Percentiles rank a stretch among this genome's conserved stretches.
Evolutionary conservation across 1,284 basidiomycete genomes (phyloP).

Genomic region (Puccinia polysora): DNA sequence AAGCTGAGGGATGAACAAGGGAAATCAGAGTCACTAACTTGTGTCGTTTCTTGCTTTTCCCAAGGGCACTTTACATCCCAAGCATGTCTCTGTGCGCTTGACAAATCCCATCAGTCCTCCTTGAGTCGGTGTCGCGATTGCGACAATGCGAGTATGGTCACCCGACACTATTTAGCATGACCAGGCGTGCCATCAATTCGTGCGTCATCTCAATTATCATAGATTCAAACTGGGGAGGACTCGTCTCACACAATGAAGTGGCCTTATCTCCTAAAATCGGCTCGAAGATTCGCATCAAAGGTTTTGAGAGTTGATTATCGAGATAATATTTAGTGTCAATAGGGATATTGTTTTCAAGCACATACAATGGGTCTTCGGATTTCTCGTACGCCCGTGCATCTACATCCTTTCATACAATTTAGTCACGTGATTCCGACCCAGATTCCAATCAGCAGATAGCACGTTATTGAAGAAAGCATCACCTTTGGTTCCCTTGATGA

Average conservation of each 20-base stretch:
- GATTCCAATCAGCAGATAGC: too few species aligned
- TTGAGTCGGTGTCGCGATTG: slow-evolving; percentile 79
- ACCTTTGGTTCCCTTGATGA: slow-evolving; percentile 91
- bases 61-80: slow-evolving; percentile 85
- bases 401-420: slow-evolving; percentile 50
- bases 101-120: slow-evolving; percentile 97
- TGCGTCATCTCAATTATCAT: neutral
- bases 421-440: too few species aligned
- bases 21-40: slow-evolving; percentile 61
- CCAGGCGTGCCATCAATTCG: neutral
- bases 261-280: slow-evolving; percentile 91
- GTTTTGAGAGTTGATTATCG: slow-evolving; percentile 92
- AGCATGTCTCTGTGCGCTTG: slow-evolving; percentile 83
- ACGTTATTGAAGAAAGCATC: too few species aligned
- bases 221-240: neutral
- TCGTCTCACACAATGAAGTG: slow-evolving; percentile 65
- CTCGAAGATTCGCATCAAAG: slow-evolving; percentile 91
- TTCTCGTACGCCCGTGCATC: slow-evolving; percentile 97
- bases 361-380: slow-evolving; percentile 90
- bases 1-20: too few species aligned
- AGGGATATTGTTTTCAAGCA: slow-evolving; percentile 90
- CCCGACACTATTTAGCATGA: slow-evolving; percentile 66
- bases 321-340: slow-evolving; percentile 96
- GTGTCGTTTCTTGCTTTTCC: slow-evolving; percentile 64
- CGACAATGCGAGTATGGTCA: slow-evolving; percentile 82